Evolutionary conservation across 2,329 filamentous ascomycete genomes (phyloP).

Genomic region (Anthostomella pinea): DNA sequence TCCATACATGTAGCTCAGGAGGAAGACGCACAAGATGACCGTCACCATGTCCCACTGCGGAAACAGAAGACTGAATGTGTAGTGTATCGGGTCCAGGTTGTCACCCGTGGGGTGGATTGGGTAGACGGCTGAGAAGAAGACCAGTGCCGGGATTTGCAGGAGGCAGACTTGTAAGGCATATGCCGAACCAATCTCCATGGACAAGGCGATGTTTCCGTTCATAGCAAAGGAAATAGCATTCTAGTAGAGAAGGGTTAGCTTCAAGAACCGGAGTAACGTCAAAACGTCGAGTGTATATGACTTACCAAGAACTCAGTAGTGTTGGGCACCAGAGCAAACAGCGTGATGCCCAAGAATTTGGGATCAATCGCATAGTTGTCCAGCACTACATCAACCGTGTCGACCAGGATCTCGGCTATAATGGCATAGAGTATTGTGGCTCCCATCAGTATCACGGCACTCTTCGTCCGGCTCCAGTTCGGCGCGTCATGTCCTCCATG

Average conservation of each 20-base stretch:
- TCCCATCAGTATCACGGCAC: constrained; percentile 79
- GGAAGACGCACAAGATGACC: constrained; percentile 91
- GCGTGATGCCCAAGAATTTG: constrained; percentile 93
- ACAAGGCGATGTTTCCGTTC: constrained; percentile 98
- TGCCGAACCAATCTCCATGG: constrained; percentile 97
- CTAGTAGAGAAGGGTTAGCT: constrained; percentile 44
- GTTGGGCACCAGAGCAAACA: constrained; percentile 96
- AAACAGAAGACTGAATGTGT: constrained; percentile 85
- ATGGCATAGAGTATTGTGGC: constrained; percentile 93
- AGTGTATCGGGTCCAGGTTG: constrained; percentile 45
- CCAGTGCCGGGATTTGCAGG: constrained; percentile 87
- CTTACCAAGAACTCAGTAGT: constrained; percentile 94
- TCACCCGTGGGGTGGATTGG: constrained; percentile 40
- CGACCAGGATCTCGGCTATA: constrained; percentile 94
- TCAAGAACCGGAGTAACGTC: constrained; percentile 1
- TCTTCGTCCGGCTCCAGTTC: constrained; percentile 94
- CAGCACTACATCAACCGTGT: constrained; percentile 95
- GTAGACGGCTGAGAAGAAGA: constrained; percentile 83
- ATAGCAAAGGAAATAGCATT: constrained; percentile 99
- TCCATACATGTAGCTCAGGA: constrained; percentile 95
- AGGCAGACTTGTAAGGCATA: constrained; percentile 96
- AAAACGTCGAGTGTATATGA: constrained; percentile 12
- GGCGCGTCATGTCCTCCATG: constrained; percentile 92
- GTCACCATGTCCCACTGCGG: constrained; percentile 99
- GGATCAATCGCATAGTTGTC: constrained; percentile 89